Conservation (phyloP, 352 stramenopile species). For the Pseudoperonospora humuli region DNA sequence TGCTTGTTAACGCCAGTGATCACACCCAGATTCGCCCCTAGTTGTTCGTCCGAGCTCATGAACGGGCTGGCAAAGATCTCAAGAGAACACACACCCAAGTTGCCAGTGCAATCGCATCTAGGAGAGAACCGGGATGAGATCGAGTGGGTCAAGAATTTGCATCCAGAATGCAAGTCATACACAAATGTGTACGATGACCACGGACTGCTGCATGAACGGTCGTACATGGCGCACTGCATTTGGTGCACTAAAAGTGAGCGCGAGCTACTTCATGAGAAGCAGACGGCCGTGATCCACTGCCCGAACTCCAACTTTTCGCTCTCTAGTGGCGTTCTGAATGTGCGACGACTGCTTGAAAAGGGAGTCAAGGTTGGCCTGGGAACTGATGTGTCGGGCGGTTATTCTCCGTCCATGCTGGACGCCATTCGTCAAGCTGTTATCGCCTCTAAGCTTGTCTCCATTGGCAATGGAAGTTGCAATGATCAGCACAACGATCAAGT, state of each 20-base stretch:
- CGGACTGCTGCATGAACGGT: slow-evolving; percentile 82
- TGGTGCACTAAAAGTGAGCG: slow-evolving; percentile 77
- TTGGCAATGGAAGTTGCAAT: slow-evolving; percentile 46
- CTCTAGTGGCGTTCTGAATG: slow-evolving; percentile 78
- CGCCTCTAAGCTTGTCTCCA: slow-evolving; percentile 79
- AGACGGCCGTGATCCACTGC: slow-evolving; percentile 89
- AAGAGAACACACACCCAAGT: slow-evolving; percentile 50
- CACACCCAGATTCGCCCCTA: slow-evolving; percentile 91
- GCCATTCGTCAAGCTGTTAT: slow-evolving; percentile 86
- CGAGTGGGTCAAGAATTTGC: slow-evolving; percentile 72
- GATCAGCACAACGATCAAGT: slow-evolving; percentile 20
- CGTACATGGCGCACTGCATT: slow-evolving; percentile 94
- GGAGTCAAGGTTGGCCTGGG: slow-evolving; percentile 88
- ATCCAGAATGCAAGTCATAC: slow-evolving; percentile 79
- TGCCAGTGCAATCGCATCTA: slow-evolving; percentile 89
- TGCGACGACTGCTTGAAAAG: slow-evolving; percentile 60
- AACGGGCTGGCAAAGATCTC: slow-evolving; percentile 70
- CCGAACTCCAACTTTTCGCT: slow-evolving; percentile 94
- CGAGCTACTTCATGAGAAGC: slow-evolving; percentile 45
- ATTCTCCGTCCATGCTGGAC: slow-evolving; percentile 91
- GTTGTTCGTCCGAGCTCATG: slow-evolving; percentile 82
- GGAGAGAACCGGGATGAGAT: slow-evolving; percentile 88
- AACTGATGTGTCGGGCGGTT: slow-evolving; percentile 92
- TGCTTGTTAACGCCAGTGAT: slow-evolving; percentile 83
- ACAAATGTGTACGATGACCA: slow-evolving; percentile 74